phyloP scores from a whole-genome alignment of 1,284 basidiomycete species.

The Fomes fomentarius region DNA sequence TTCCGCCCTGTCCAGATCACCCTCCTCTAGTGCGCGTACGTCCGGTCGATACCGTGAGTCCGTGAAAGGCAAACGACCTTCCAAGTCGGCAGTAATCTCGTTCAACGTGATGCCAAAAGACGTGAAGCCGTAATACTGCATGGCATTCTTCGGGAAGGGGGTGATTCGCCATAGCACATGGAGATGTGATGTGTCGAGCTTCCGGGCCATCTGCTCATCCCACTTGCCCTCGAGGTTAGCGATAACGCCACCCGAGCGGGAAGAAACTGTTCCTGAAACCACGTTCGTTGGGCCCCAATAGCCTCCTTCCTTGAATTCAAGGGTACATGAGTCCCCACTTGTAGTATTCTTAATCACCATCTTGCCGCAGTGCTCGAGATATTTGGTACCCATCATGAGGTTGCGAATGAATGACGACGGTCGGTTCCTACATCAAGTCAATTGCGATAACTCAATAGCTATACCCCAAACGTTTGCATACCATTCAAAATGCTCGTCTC shows the following conservation, averaged over 20 bases:
- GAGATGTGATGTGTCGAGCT: conserved; percentile 68
- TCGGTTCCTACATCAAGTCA: conserved; percentile 59
- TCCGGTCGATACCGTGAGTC: conserved; percentile 89
- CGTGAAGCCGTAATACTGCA: conserved; percentile 84
- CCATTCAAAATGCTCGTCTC: conserved; percentile 71
- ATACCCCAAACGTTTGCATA: conserved; percentile 33
- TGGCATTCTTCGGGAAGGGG: conserved; percentile 74
- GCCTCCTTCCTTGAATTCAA: conserved; percentile 85
- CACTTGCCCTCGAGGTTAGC: conserved; percentile 80
- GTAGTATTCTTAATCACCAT: conserved; percentile 71
- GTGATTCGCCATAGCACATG: conserved; percentile 76
- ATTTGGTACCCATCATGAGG: conserved; percentile 88
- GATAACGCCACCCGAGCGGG: conserved; percentile 53
- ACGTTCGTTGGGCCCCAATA: conserved; percentile 83
- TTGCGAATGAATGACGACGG: conserved; percentile 90
- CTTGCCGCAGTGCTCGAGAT: conserved; percentile 81
- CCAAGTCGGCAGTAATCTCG: conserved; percentile 75
- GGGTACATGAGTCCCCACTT: conserved; percentile 58
- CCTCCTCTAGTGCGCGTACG: conserved; percentile 85
- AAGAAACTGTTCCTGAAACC: conserved; percentile 65
- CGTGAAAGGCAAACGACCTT: conserved; percentile 74
- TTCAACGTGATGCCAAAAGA: conserved; percentile 81
- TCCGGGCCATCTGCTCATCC: conserved; percentile 76
- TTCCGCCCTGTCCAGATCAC: conserved; percentile 79
- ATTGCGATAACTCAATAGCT: not conserved